Conservation (phyloP, 192 early-diverging fungal genomes). For the Podila minutissima region DNA sequence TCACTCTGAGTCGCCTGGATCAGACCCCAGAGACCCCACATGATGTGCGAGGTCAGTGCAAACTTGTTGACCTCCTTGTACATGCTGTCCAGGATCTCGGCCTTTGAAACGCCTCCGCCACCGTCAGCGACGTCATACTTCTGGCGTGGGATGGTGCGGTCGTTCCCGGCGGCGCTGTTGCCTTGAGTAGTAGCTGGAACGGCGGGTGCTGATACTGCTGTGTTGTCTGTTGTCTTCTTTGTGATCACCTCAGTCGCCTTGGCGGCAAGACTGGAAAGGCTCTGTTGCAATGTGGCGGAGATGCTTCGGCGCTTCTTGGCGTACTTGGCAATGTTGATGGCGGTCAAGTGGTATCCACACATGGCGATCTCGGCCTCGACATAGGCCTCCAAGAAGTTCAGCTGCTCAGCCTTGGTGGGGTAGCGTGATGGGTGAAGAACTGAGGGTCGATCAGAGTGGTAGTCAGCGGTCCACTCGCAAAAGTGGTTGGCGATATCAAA, state of each 20-base stretch:
- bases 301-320: conserved; percentile 20
- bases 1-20: conserved; percentile 79
- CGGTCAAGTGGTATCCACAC: conserved; percentile 45
- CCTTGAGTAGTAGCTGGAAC: conserved; percentile 5
- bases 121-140: conserved; percentile 20
- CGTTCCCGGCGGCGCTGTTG: conserved; percentile 20
- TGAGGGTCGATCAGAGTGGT: conserved; percentile 65
- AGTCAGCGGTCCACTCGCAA: conserved; percentile 88
- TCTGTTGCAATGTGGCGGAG: neutral
- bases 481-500: conserved; percentile 89
- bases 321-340: conserved; percentile 32
- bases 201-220: conserved; percentile 4
- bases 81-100: conserved; percentile 48
- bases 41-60: conserved; percentile 65
- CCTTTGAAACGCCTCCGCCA: conserved; percentile 38
- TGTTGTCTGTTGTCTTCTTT: neutral
- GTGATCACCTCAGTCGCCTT: too few relatives aligned
- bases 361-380: conserved; percentile 60
- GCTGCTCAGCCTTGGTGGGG: conserved; percentile 68
- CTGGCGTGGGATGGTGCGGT: conserved; percentile 1
- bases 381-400: conserved; percentile 73
- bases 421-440: conserved; percentile 55
- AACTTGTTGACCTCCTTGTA: conserved; percentile 56
- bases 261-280: neutral
- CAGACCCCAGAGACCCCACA: conserved; percentile 87